Base-by-base conservation (phyloP, 1,284 basidiomycete species). In the Rhodotorula mucilaginosa region DNA sequence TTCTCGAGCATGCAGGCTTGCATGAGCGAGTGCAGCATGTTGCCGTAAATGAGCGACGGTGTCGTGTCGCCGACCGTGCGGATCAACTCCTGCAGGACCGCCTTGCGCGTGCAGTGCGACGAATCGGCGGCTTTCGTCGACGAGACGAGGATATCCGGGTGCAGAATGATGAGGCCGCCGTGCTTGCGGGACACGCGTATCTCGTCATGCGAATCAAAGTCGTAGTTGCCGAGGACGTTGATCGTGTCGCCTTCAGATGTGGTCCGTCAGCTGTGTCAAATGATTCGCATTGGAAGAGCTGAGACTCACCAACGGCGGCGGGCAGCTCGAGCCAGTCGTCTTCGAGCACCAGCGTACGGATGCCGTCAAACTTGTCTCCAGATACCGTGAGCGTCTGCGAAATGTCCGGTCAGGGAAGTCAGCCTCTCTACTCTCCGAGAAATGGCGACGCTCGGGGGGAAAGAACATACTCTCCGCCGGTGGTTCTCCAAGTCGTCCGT, bases 101-200 rank as follows among this genome's bases (percentile, higher is more conserved):
- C 91, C 79, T 89, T 90, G 21, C 95, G 88, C 12, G 87, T 82
- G 79, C 95, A 97, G 72, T 89, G 87, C 5, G 90, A 85, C 0
- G 93, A 88, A 71, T 88, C 90, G 5, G 93, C 89, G 31, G 97
- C 87, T 0, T 90, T 86, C 0, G 94, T 96, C 54, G 92, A 90
- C 2, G 94, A 94, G 60, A 97, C 81, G 63, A 97, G 88, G 58
- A 92, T 82, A 80, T 97, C 95, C 2, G 94, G 94, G 78, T 97
- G 92, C 58, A 89, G 88, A 71, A 97, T 89, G 68, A 97, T 68
- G 67, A 81, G 71, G 62, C 61, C 70, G 46, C 84, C 83, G 21
- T 87, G 84, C 8, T 85, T 86, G 61, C 91, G 84, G 4, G 82
- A 81, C 58, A 90, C 88, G 80, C 80, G n/a, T 80, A 80, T 77